These are phyloP conservation scores for Zymoseptoria crescenta DNA, from an alignment of 2,329 filamentous ascomycete genomes.

Conservation along the genomic window DNA sequence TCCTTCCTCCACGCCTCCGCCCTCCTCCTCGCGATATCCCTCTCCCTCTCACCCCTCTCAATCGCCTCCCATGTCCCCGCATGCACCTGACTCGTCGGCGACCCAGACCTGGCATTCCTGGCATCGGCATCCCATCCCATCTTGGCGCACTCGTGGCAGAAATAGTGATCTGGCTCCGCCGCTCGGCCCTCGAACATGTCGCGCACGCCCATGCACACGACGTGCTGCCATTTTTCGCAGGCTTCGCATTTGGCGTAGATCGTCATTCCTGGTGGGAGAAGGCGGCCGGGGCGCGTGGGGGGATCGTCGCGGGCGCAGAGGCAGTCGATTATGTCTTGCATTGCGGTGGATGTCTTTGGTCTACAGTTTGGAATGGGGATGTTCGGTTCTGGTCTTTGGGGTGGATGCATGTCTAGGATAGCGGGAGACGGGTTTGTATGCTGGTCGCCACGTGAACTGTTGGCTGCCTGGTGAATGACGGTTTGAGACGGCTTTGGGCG, in stretches of 20 bases:
- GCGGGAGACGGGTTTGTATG: too few relatives aligned
- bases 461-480: too few relatives aligned
- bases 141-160: constrained; percentile 70
- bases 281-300: too few relatives aligned
- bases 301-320: not conserved
- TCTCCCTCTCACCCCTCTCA: not conserved
- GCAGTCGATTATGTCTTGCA: not conserved
- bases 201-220: constrained; percentile 77
- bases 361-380: too few relatives aligned
- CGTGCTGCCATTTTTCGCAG: constrained; percentile 90
- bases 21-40: not conserved
- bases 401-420: too few relatives aligned
- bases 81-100: constrained; percentile 56
- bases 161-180: constrained; percentile 64
- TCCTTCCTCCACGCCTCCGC: not conserved
- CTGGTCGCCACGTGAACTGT: too few relatives aligned
- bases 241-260: constrained; percentile 90
- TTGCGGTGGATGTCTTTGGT: not conserved
- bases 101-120: not conserved
- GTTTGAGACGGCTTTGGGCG: too few relatives aligned
- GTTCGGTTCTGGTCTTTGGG: too few relatives aligned
- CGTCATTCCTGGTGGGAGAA: constrained; percentile 54
- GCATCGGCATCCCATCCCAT: constrained; percentile 28
- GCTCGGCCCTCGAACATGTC: constrained; percentile 58
- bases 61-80: constrained; percentile 62